Conservation (phyloP, 2,329 filamentous ascomycete species). For the Zasmidium cellare region DNA sequence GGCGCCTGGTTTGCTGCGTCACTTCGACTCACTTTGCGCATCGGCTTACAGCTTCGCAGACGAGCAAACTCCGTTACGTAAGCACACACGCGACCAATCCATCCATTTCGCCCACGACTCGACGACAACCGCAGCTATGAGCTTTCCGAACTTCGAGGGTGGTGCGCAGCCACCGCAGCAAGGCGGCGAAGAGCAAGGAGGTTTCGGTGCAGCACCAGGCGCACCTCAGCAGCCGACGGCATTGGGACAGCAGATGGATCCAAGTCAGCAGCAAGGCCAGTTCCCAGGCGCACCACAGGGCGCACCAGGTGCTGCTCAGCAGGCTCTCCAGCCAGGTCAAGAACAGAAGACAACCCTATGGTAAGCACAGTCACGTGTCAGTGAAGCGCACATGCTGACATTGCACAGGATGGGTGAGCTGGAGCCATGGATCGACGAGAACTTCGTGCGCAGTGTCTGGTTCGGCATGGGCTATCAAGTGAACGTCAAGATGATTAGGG, state of each 20-base stretch:
- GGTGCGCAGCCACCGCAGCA: conserved; percentile 59
- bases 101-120: conserved; percentile 11
- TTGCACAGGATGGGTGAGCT: conserved; percentile 93
- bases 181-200: conserved; percentile 32
- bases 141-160: conserved; percentile 65
- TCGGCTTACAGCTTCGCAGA: conserved; percentile 11
- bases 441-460: conserved; percentile 94
- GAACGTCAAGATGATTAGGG: conserved; percentile 99
- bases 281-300: conserved; percentile 48
- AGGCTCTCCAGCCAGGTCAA: conserved; percentile 39
- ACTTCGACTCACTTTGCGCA: conserved; percentile 8
- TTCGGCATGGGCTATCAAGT: conserved; percentile 91
- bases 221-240: conserved; percentile 53
- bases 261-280: conserved; percentile 42
- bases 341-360: conserved; percentile 56
- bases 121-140: conserved; percentile 51
- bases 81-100: conserved; percentile 21
- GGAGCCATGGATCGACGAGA: conserved; percentile 98
- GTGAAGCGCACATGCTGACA: conserved; percentile 7
- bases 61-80: conserved; percentile 19
- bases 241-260: conserved; percentile 60
- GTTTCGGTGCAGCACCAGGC: conserved; percentile 52
- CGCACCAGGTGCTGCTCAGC: conserved; percentile 39
- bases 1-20: conserved; percentile 1
- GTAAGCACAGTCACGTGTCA: conserved; percentile 36